Evolutionary conservation across 306 rosid genomes (phyloP).

Genomic region (Parietaria judaica): DNA sequence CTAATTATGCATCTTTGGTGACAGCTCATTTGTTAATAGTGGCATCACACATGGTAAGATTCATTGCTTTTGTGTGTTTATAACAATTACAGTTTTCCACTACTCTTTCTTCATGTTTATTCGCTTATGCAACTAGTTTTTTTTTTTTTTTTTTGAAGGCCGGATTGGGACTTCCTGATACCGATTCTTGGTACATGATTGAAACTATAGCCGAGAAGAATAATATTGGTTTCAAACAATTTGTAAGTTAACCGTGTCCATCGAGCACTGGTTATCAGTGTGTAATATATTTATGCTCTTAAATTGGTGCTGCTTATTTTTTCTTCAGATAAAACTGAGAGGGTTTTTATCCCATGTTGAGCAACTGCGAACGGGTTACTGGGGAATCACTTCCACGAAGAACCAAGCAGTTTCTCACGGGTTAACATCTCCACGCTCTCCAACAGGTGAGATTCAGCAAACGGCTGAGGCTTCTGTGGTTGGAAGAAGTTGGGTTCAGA

Average conservation of each 20-base stretch:
- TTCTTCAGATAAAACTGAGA: slow-evolving; percentile 81
- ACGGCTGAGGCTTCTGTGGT: slow-evolving; percentile 82
- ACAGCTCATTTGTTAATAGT: slow-evolving; percentile 69
- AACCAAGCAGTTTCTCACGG: slow-evolving; percentile 59
- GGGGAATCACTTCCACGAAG: slow-evolving; percentile 75
- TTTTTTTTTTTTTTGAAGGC: slow-evolving; percentile 46
- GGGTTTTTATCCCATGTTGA: slow-evolving; percentile 84
- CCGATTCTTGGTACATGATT: slow-evolving; percentile 90
- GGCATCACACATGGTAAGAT: slow-evolving; percentile 88
- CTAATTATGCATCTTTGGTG: slow-evolving; percentile 84
- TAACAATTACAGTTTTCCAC: neutral
- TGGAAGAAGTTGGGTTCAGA: slow-evolving; percentile 98
- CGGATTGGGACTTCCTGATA: slow-evolving; percentile 90
- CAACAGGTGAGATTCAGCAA: slow-evolving; percentile 69
- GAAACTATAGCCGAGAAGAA: slow-evolving; percentile 91
- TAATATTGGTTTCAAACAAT: slow-evolving; percentile 86
- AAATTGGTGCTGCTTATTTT: neutral
- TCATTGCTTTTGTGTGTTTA: slow-evolving; percentile 16
- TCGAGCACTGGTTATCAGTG: no score
- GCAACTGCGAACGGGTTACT: slow-evolving; percentile 68
- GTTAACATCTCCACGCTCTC: slow-evolving; percentile 71
- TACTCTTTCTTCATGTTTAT: neutral
- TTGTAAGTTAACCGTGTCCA: slow-evolving; percentile 39
- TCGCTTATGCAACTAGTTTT: slow-evolving; percentile 17
- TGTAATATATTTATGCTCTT: no score